phyloP scores from a whole-genome alignment of 192 early-diverging fungal species.

The Coemansia sp. region DNA sequence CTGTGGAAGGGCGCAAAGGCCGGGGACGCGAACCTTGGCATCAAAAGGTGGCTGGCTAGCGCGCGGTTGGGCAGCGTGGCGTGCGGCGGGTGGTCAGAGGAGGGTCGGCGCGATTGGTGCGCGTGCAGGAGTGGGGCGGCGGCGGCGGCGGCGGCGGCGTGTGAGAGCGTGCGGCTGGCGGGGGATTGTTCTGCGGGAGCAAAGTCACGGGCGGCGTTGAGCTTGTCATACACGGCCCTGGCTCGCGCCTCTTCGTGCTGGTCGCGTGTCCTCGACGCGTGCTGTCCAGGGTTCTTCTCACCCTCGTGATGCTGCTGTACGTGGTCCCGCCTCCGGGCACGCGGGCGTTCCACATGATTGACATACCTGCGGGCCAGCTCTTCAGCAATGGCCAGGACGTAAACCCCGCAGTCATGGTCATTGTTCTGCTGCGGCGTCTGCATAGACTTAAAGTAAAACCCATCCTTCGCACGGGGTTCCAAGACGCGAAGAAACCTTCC shows the following conservation, averaged over 20 bases:
- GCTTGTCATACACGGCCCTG: conserved; percentile 10
- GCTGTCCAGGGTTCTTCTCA: too few relatives aligned
- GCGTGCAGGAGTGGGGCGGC: too few relatives aligned
- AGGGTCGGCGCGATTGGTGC: too few relatives aligned
- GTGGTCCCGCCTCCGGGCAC: too few relatives aligned
- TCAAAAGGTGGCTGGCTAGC: conserved; percentile 42
- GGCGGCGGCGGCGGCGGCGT: conserved; percentile 10
- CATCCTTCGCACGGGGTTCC: conserved; percentile 35
- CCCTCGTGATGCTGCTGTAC: neutral
- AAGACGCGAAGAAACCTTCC: conserved; percentile 41
- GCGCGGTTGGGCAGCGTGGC: conserved; percentile 23
- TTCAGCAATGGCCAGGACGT: conserved; percentile 50
- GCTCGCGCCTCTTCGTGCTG: conserved; percentile 1
- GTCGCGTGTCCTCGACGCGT: too few relatives aligned
- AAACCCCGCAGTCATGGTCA: conserved; percentile 50
- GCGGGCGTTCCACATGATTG: conserved; percentile 29
- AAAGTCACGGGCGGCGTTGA: conserved; percentile 17
- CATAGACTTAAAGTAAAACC: conserved; percentile 54
- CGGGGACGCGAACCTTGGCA: conserved; percentile 32
- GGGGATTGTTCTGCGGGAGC: too few relatives aligned
- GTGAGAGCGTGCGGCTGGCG: too few relatives aligned
- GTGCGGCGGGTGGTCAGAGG: neutral
- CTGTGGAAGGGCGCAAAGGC: conserved; percentile 35
- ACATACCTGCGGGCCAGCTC: conserved; percentile 46
- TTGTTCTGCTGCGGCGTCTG: conserved; percentile 56